A percentile compares a stretch with the other conserved stretches of the same genome.
phyloP scores from a whole-genome alignment of 192 early-diverging fungal species.

The Anaeromyces robustus region DNA sequence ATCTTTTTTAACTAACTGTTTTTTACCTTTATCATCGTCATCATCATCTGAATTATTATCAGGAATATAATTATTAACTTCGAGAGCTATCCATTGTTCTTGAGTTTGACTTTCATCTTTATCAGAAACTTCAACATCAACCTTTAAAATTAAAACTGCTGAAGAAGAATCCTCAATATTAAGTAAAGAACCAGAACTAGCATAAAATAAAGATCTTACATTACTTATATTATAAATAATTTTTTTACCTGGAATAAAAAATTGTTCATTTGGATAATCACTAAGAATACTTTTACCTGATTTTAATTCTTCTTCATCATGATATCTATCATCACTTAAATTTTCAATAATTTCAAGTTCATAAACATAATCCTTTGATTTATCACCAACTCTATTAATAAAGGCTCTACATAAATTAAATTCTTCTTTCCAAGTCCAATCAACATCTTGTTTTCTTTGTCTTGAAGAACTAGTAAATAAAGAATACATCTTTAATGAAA shows the following conservation, averaged over 20 bases:
- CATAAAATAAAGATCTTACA: constrained; percentile 50
- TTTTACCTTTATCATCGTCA: not conserved
- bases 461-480: constrained; percentile 50
- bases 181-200: constrained; percentile 49
- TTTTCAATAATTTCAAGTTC: constrained; percentile 45
- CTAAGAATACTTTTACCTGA: constrained; percentile 7
- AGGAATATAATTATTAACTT: not conserved
- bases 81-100: not conserved
- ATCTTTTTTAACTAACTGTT: too few species aligned
- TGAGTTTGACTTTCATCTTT: not conserved
- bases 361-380: constrained; percentile 25
- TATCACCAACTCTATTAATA: not conserved
- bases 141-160: constrained; percentile 55
- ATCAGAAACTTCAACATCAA: constrained; percentile 12
- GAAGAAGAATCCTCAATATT: constrained; percentile 56
- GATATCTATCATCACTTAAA: constrained; percentile 59
- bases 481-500: constrained; percentile 42
- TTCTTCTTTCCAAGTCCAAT: constrained; percentile 75
- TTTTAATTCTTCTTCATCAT: constrained; percentile 45
- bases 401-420: constrained; percentile 7
- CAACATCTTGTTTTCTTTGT: constrained; percentile 24
- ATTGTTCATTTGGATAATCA: constrained; percentile 7
- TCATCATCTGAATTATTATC: not conserved
- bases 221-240: constrained; percentile 21
- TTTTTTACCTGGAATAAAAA: constrained; percentile 13